Conservation (phyloP, 2,329 filamentous ascomycete species). For the Scytalidium lignicola region DNA sequence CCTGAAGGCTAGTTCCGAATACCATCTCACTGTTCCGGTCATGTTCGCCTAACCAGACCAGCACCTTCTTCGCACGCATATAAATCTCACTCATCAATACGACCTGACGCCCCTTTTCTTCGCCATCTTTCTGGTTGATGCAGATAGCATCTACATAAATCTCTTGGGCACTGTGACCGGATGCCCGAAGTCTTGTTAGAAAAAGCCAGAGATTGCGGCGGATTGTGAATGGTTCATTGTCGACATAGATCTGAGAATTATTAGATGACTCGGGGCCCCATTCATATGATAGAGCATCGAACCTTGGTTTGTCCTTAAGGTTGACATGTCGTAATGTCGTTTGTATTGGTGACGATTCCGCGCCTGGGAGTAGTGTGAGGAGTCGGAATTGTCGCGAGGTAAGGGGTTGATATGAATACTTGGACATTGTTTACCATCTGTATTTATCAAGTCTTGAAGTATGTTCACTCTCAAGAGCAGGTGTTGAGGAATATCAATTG, state of each 20-base stretch:
- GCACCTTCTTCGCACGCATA: slow-evolving; percentile 1
- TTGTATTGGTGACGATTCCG: neutral
- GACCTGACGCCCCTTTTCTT: slow-evolving; percentile 8
- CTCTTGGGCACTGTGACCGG: neutral
- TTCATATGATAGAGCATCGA: slow-evolving; percentile 2
- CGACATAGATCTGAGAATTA: neutral
- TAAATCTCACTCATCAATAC: slow-evolving; percentile 10
- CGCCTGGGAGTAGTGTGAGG: neutral
- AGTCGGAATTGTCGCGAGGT: neutral
- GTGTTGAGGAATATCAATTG: neutral
- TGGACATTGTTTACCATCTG: neutral
- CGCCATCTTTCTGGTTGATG: slow-evolving; percentile 7
- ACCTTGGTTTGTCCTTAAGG: neutral
- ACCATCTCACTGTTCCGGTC: neutral
- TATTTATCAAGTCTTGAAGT: neutral
- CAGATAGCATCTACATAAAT: slow-evolving; percentile 7
- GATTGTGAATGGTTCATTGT: neutral
- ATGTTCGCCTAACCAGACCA: slow-evolving; percentile 7
- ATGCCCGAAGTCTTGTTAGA: neutral
- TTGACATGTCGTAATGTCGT: neutral
- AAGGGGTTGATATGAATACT: neutral
- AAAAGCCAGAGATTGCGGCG: neutral
- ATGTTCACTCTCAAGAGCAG: neutral
- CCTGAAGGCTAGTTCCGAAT: neutral
- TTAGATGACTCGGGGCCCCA: slow-evolving; percentile 1